Percentiles rank a stretch among this genome's conserved stretches.
Conservation (phyloP, 768 basidiomycete genomes). For the Krasilnikovozyma curviuscula region DNA sequence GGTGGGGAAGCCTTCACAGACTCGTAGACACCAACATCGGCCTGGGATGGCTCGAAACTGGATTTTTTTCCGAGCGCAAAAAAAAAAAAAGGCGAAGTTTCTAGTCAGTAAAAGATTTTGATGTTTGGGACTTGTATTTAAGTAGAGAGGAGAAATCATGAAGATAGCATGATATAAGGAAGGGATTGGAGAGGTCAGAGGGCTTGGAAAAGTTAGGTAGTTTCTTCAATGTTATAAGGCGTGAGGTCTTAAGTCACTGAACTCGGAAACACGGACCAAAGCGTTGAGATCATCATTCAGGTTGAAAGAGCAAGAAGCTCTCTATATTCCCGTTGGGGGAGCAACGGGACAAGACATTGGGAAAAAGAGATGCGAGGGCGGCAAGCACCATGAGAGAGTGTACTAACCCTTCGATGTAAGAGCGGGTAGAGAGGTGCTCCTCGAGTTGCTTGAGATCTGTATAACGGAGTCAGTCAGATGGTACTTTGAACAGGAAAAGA, state of each 20-base stretch:
- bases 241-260: constrained; percentile 68
- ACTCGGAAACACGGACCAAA: constrained; percentile 96
- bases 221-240: constrained; percentile 51
- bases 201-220: constrained; percentile 42
- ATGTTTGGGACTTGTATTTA: background rate
- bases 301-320: background rate
- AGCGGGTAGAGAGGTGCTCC: constrained; percentile 63
- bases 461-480: background rate
- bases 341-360: background rate
- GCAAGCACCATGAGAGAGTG: constrained; percentile 15
- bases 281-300: constrained; percentile 46
- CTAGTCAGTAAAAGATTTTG: background rate
- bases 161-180: background rate
- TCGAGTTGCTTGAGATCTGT: constrained; percentile 41
- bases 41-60: constrained; percentile 81
- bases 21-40: constrained; percentile 82
- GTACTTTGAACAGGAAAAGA: background rate
- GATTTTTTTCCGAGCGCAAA: too few relatives aligned
- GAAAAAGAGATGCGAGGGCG: background rate
- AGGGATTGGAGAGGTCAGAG: constrained; percentile 36
- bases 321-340: background rate
- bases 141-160: background rate
- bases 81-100: background rate
- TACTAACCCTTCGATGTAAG: constrained; percentile 80
- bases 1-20: constrained; percentile 45